These are phyloP conservation scores for Pueraria montana DNA, from an alignment of 306 rosid species.

Conservation along the genomic window DNA sequence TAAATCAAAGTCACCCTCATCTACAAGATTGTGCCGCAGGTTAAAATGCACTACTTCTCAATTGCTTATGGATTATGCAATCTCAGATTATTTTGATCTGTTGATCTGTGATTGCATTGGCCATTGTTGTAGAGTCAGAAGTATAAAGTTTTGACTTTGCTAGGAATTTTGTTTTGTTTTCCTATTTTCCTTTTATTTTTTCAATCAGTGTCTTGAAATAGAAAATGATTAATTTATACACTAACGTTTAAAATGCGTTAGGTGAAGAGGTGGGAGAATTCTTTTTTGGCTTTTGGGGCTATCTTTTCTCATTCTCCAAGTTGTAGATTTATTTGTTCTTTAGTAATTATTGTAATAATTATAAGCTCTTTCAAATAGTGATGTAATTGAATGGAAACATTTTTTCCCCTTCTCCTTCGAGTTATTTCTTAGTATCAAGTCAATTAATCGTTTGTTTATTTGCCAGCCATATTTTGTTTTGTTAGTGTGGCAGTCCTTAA, in stretches of 20 bases:
- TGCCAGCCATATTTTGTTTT: constrained; percentile 3
- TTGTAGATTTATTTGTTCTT: constrained; percentile 59
- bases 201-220: constrained; percentile 53
- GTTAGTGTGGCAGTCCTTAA: not conserved
- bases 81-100: constrained; percentile 44
- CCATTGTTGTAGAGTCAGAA: constrained; percentile 61
- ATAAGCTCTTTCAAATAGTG: constrained; percentile 46
- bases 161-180: constrained; percentile 51
- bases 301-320: constrained; percentile 49
- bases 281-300: constrained; percentile 62
- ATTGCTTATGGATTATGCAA: constrained; percentile 52
- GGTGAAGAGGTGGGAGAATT: constrained; percentile 58
- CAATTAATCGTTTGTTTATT: not conserved
- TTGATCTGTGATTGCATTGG: constrained; percentile 44
- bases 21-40: constrained; percentile 76
- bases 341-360: constrained; percentile 63
- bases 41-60: constrained; percentile 67
- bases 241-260: constrained; percentile 50
- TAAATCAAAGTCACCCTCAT: constrained; percentile 77
- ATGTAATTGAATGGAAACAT: constrained; percentile 48
- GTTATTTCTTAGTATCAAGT: not conserved
- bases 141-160: constrained; percentile 69
- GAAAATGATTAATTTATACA: constrained; percentile 54
- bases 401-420: not conserved
- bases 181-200: constrained; percentile 29